These are phyloP conservation scores for Trichoderma pleuroti DNA, from an alignment of 2,329 filamentous ascomycete species.

Conservation along the genomic window DNA sequence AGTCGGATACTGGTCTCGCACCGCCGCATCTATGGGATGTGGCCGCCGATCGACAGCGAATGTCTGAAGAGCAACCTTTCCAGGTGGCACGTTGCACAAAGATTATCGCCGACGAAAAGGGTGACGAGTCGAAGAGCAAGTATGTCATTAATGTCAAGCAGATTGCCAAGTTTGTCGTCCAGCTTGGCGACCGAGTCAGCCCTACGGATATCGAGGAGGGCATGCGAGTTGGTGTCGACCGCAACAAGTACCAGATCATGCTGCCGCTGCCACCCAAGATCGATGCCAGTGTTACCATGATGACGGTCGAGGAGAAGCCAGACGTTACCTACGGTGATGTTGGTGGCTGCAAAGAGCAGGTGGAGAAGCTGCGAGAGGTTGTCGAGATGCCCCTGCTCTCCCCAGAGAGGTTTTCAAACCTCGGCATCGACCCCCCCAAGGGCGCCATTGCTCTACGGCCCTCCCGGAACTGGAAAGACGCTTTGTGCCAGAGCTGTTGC, in stretches of 20 bases:
- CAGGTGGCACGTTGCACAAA: conserved; percentile 98
- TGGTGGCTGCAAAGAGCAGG: conserved; percentile 98
- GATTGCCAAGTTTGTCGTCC: conserved; percentile 98
- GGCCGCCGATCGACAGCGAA: conserved; percentile 94
- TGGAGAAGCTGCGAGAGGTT: conserved; percentile 97
- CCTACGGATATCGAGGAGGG: conserved; percentile 99
- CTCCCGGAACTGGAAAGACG: conserved; percentile 97
- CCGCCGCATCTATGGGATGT: conserved; percentile 99
- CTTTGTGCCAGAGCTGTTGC: conserved; percentile 95
- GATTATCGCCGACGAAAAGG: conserved; percentile 94
- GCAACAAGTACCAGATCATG: conserved; percentile 99
- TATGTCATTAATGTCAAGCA: conserved; percentile 99
- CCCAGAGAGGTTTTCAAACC: conserved; percentile 93
- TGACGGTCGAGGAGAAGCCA: conserved; percentile 99
- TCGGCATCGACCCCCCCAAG: conserved; percentile 99
- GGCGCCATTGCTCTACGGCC: conserved; percentile 94
- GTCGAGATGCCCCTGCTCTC: conserved; percentile 98
- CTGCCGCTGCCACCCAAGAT: conserved; percentile 96
- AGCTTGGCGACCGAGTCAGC: conserved; percentile 92
- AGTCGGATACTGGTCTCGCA: conserved; percentile 97
- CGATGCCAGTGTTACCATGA: conserved; percentile 98
- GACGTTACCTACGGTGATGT: conserved; percentile 99
- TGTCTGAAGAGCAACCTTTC: conserved; percentile 96
- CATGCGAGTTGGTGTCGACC: conserved; percentile 96
- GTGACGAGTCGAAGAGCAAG: conserved; percentile 96